Evolutionary conservation across 2,329 filamentous ascomycete species (phyloP), one percentile per base, ranked within the genome.

Genomic region (Talaromyces marneffei): DNA sequence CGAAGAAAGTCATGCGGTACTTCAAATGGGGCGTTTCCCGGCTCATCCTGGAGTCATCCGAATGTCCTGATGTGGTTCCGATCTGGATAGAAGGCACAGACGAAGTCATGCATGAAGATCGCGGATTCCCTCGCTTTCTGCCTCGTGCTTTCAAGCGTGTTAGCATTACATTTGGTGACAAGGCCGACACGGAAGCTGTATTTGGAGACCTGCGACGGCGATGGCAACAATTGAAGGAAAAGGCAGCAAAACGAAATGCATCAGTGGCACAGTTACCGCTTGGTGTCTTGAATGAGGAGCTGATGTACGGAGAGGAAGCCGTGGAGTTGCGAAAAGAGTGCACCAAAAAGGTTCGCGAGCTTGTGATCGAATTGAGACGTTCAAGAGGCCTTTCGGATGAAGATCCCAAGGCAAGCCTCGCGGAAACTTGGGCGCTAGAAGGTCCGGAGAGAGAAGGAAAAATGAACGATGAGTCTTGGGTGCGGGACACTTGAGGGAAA

Each of bases 11-110:
- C 7, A 87, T 97, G 81, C 89, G 94, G 31, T 99, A 99, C 78
- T 97, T 97, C 84, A 97, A 96, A 79, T 99, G 94, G 94, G 94
- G 94, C 1, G 82, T 97, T 1, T 91, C 93, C 6, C 86, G 94
- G 2, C 82, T 97, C 62, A 94, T 99, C 62, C 85, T 99, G 52
- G 94, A 99, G 75, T 85, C 88, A 52, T 89, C 93, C 54, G 91
- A 91, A 2, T 87, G 90, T 64, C 94, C 94, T 0, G 90, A 95
- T 67, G 84, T 99, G 20, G 84, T 99, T 37, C 92, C 94, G 46
- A 93, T 99, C 77, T 99, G 95, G 81, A 88, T 97, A 55, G 91
- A 97, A 69, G 94, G 94, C 29, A 89, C 90, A 16, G 89, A 97
- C 71, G 78, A 88, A 62, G 82, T 96, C 67, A 97, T 97, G 93